A percentile compares a stretch with the other conserved stretches of the same genome.
phyloP scores from a whole-genome alignment of 1,139 yeast species.

The Magnusiomyces suaveolens region DNA sequence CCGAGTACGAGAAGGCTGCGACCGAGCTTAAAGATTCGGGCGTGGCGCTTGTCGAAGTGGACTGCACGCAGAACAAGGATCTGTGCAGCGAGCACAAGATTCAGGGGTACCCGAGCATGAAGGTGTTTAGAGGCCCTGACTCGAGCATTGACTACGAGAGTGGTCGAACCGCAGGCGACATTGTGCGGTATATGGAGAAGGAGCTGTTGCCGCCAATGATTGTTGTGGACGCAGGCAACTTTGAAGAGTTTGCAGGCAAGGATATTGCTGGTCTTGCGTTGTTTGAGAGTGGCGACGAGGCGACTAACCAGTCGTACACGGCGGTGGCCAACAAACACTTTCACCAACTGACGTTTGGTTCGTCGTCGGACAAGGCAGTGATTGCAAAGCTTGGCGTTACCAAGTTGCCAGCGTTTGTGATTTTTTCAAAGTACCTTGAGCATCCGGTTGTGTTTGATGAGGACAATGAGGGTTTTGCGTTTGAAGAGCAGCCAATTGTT shows the following conservation, averaged over 20 bases:
- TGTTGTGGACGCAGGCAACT: slow-evolving; percentile 40
- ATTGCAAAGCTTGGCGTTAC: slow-evolving; percentile 39
- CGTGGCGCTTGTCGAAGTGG: slow-evolving; percentile 80
- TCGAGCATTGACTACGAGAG: slow-evolving; percentile 53
- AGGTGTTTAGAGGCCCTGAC: slow-evolving; percentile 63
- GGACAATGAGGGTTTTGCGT: slow-evolving; percentile 27
- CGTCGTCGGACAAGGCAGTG: slow-evolving; percentile 42
- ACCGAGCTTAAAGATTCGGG: slow-evolving; percentile 53
- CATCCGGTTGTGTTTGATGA: slow-evolving; percentile 38
- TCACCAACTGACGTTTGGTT: slow-evolving; percentile 53
- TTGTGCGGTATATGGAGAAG: slow-evolving; percentile 69
- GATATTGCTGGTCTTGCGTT: slow-evolving; percentile 48
- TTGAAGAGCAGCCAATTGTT: slow-evolving; percentile 33
- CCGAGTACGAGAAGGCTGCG: slow-evolving; percentile 84
- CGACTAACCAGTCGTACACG: slow-evolving; percentile 41
- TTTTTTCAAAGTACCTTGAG: slow-evolving; percentile 39
- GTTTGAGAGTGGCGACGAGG: slow-evolving; percentile 29
- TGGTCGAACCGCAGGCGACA: slow-evolving; percentile 71
- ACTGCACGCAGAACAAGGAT: slow-evolving; percentile 79
- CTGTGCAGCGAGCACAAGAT: slow-evolving; percentile 68
- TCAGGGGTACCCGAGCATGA: slow-evolving; percentile 87
- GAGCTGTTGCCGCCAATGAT: slow-evolving; percentile 76
- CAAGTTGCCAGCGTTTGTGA: slow-evolving; percentile 40
- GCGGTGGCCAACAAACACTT: slow-evolving; percentile 49
- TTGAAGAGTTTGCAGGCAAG: slow-evolving; percentile 40